Evolutionary conservation across 1,284 basidiomycete genomes (phyloP).

Genomic region (Ustilago curta): DNA sequence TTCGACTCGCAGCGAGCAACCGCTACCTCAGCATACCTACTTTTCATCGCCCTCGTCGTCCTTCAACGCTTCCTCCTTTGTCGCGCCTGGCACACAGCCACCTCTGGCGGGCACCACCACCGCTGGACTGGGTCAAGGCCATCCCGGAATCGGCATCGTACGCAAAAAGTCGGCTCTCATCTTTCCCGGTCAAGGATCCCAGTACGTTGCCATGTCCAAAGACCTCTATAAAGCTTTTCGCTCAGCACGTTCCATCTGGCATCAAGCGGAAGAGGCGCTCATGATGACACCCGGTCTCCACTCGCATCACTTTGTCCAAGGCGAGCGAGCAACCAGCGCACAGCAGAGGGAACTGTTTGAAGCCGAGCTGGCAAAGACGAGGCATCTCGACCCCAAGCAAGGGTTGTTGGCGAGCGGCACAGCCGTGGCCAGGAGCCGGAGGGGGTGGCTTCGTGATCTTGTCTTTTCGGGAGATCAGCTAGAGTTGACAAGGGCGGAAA

Average conservation of each 20-base stretch:
- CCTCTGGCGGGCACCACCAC: constrained; percentile 47
- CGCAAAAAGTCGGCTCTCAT: constrained; percentile 64
- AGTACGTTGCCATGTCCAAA: constrained; percentile 67
- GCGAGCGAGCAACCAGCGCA: constrained; percentile 24
- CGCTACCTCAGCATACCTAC: constrained; percentile 64
- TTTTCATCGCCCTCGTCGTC: constrained; percentile 65
- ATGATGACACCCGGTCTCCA: constrained; percentile 50
- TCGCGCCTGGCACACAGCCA: constrained; percentile 52
- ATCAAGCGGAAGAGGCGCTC: constrained; percentile 64
- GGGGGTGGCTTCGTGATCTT: constrained; percentile 60
- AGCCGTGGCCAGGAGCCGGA: constrained; percentile 31
- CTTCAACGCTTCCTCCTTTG: constrained; percentile 64
- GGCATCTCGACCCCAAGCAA: constrained; percentile 39
- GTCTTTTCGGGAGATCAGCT: constrained; percentile 67
- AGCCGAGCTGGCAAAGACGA: constrained; percentile 55
- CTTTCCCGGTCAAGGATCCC: constrained; percentile 66
- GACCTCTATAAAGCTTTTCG: constrained; percentile 64
- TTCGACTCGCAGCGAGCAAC: constrained; percentile 48
- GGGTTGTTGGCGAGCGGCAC: constrained; percentile 50
- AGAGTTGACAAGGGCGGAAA: constrained; percentile 64
- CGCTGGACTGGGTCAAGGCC: constrained; percentile 46
- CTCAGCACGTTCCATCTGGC: constrained; percentile 63
- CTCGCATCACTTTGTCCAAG: constrained; percentile 35
- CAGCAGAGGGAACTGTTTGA: constrained; percentile 60
- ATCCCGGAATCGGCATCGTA: constrained; percentile 45